Percentiles rank a stretch among this genome's conserved stretches.
Evolutionary conservation across 1,284 basidiomycete genomes (phyloP).

Genomic region (Heterobasidion irregulare): DNA sequence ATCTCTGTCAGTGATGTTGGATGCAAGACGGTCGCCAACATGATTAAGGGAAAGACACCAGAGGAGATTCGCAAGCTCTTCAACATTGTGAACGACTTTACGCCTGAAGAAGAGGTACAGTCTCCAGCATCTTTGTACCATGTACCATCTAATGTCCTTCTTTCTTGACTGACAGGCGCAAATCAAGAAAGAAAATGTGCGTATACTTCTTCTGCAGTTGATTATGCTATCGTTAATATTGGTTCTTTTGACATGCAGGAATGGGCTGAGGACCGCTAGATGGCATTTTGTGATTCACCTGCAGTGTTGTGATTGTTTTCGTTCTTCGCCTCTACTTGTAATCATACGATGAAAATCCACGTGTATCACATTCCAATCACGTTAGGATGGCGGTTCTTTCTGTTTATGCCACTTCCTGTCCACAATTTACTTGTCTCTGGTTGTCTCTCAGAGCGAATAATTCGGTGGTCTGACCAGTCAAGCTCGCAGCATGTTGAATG

Average conservation of each 20-base stretch:
- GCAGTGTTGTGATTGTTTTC: neutral
- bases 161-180: constrained; percentile 56
- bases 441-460: too few relatives aligned
- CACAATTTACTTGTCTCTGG: neutral
- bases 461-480: too few relatives aligned
- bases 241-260: constrained; percentile 38
- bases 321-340: neutral
- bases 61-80: constrained; percentile 95
- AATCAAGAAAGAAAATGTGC: constrained; percentile 99
- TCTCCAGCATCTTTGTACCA: constrained; percentile 1
- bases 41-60: constrained; percentile 98
- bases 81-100: constrained; percentile 98
- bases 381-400: neutral
- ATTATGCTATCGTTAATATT: constrained; percentile 4
- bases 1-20: constrained; percentile 76
- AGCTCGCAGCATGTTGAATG: too few relatives aligned
- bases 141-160: constrained; percentile 8
- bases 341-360: neutral
- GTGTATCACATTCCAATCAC: neutral
- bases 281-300: neutral
- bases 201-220: constrained; percentile 15
- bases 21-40: constrained; percentile 99
- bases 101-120: constrained; percentile 91
- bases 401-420: neutral
- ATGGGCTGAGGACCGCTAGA: constrained; percentile 81